These are phyloP conservation scores for Stemphylium vesicarium DNA, from an alignment of 2,329 filamentous ascomycete genomes.

Conservation along the genomic window DNA sequence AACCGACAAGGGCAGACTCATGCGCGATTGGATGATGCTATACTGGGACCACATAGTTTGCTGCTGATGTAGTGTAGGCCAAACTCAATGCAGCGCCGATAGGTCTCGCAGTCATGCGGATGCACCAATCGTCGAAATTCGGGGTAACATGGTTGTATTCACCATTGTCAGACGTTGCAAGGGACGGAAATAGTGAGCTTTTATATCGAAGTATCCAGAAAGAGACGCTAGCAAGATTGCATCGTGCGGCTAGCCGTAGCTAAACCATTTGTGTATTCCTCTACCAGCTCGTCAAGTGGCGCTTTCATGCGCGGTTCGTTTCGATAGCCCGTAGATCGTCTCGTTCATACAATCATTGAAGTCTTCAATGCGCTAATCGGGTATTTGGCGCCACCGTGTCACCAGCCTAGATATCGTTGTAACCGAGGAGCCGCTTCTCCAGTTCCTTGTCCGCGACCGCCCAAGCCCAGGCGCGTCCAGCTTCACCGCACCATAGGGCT, in stretches of 20 bases:
- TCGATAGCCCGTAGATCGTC: conserved; percentile 19
- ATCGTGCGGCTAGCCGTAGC: conserved; percentile 13
- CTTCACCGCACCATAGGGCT: conserved; percentile 58
- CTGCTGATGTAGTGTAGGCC: not conserved
- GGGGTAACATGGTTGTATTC: not conserved
- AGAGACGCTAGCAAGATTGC: not conserved
- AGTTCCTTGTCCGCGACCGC: conserved; percentile 54
- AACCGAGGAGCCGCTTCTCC: conserved; percentile 56
- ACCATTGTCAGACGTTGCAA: conserved; percentile 5
- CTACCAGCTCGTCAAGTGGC: not conserved
- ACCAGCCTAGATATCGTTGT: conserved; percentile 54
- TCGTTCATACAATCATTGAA: conserved; percentile 30
- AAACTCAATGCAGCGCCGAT: not conserved
- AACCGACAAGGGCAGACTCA: too few relatives aligned
- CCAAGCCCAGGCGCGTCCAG: conserved; percentile 58
- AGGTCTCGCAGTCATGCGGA: not conserved
- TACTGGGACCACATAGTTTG: not conserved
- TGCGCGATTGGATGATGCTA: not conserved
- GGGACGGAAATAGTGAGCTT: conserved; percentile 1
- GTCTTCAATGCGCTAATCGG: conserved; percentile 13
- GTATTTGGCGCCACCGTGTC: not conserved
- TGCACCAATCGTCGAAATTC: not conserved
- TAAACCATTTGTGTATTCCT: conserved; percentile 6
- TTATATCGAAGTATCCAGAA: conserved; percentile 1
- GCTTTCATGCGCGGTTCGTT: not conserved